Base-by-base conservation (phyloP, 441 rosid species). In the Erodium moschatum region DNA sequence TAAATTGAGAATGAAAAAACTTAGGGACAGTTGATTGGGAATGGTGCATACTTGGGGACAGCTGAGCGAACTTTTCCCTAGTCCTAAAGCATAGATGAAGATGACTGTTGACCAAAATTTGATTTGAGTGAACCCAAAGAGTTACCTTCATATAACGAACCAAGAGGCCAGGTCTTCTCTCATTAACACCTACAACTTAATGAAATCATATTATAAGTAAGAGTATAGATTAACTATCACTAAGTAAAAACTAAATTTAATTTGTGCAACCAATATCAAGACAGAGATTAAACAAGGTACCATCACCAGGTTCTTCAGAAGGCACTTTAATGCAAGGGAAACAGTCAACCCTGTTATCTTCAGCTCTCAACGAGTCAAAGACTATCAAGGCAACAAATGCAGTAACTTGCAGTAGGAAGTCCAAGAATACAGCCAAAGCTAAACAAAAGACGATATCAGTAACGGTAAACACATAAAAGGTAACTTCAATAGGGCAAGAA, bases 361-460 rank as follows among this genome's bases (percentile, higher is more conserved):
- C 79, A 67, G 82, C 79, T 80, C 90, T 80, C 75, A 74, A 50
- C 75, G 74, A 76, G 79, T 86, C 90, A 66, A 78, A 84, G 73
- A 81, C 81, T 65, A 84, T 86, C 70, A 86, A 70, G 60, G 90
- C 86, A 68, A 86, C 86, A 70, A 86, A 86, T 46, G 87, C 85
- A 40, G 90, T 86, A 71, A 86, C 78, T 80, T 86, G 90, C 75
- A 86, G 83, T 77, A 86, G 77, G 77, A 86, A 84, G 83, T 84
- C 86, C 81, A 86, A 68, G 54, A 82, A 67, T 65, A 86, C 80
- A 79, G 90, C 90, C 84, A 86, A 78, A 69, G 90, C 90, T 86
- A 77, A 78, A 73, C 68, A 67, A 50, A 66, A 42, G 31, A 19
- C 67, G 68, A 67, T 18, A 66, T 40, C 16, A 33, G 52, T 63